phyloP scores from a whole-genome alignment of 306 rosid genomes.

The Cucurbita ficifolia region DNA sequence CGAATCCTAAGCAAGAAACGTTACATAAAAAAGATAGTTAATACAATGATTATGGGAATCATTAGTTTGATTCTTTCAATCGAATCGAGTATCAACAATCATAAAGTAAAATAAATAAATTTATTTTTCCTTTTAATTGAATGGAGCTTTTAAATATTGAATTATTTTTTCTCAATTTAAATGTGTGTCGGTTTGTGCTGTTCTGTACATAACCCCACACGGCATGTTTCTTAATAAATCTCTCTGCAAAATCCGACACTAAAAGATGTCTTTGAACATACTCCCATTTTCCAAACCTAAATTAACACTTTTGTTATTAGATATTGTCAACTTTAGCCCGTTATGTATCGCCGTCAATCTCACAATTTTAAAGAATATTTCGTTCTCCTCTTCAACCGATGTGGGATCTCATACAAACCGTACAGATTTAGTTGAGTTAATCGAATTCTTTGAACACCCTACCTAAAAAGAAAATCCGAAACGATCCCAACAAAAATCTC shows the following conservation, averaged over 20 bases:
- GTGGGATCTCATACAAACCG: no score
- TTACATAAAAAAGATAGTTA: no score
- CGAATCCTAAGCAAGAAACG: no score
- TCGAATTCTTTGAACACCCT: no score
- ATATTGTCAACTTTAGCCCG: no score
- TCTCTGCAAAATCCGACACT: conserved; percentile 3
- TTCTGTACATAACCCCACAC: neutral
- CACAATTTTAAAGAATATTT: no score
- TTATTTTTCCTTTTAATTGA: neutral
- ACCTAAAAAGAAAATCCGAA: neutral
- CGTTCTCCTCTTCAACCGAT: no score
- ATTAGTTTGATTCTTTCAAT: no score
- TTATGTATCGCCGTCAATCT: no score
- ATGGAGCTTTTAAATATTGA: neutral
- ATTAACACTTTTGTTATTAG: neutral
- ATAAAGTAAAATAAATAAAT: neutral
- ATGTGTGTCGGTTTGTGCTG: neutral
- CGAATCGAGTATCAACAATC: neutral
- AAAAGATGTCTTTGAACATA: neutral
- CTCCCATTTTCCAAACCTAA: neutral
- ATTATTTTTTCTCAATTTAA: neutral
- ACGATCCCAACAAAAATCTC: neutral
- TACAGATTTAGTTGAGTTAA: no score
- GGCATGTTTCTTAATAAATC: conserved; percentile 1
- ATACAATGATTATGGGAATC: no score